phyloP scores from a whole-genome alignment of 257 asterid species.

The Solanum piurae region DNA sequence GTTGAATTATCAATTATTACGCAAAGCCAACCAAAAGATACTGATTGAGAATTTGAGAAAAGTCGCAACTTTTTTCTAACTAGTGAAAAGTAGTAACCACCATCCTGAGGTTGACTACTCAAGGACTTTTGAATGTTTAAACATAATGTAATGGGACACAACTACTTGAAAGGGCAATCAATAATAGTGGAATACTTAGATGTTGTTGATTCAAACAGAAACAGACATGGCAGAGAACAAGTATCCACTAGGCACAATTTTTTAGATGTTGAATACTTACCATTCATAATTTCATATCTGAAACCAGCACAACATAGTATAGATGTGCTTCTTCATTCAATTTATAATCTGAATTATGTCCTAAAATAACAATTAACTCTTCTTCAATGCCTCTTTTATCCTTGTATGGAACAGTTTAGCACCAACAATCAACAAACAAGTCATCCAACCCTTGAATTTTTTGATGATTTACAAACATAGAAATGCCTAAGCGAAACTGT shows the following conservation, averaged over 20 bases:
- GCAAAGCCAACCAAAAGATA: not conserved
- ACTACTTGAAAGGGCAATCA: not conserved
- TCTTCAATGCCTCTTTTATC: not conserved
- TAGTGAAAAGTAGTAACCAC: not conserved
- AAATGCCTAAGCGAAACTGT: not conserved
- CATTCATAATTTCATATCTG: not conserved
- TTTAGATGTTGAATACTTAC: not conserved
- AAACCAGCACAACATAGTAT: not conserved
- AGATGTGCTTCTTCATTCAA: not conserved
- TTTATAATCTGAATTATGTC: not conserved
- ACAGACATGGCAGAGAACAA: no score
- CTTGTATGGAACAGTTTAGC: not conserved
- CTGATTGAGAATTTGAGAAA: not conserved
- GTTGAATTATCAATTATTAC: not conserved
- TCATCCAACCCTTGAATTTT: not conserved
- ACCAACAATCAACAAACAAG: not conserved
- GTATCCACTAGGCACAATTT: no score
- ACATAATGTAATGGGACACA: not conserved
- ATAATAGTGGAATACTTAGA: slow-evolving; percentile 14
- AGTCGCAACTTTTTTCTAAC: not conserved
- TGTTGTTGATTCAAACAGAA: not conserved
- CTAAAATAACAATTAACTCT: not conserved
- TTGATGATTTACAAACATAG: not conserved
- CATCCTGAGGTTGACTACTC: not conserved
- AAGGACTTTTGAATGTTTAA: not conserved